Conservation (phyloP, 495 filamentous ascomycete species). For the Astrothelium macrocarpum region DNA sequence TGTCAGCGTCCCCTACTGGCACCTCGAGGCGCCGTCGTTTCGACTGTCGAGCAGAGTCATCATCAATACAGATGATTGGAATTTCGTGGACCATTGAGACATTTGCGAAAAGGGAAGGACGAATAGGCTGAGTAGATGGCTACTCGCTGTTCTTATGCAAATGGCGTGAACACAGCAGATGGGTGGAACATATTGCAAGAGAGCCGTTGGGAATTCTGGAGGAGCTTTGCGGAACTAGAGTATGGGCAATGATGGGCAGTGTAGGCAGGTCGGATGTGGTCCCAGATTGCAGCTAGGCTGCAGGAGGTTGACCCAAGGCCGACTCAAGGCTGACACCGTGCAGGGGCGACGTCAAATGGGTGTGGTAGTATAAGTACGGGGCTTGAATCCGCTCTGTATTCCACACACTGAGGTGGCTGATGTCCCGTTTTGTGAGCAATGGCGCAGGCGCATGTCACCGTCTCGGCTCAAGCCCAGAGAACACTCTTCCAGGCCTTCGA, state of each 20-base stretch:
- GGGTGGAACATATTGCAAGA: background rate
- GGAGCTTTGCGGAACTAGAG: no score
- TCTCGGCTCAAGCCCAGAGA: constrained; percentile 8
- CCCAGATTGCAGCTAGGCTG: background rate
- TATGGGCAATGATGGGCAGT: no score
- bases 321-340: background rate
- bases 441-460: background rate
- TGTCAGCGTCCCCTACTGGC: background rate
- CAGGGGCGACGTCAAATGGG: no score
- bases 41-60: background rate
- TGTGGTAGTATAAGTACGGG: no score
- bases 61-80: background rate
- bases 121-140: background rate
- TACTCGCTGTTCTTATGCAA: background rate
- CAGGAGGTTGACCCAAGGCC: background rate
- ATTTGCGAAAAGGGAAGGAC: background rate
- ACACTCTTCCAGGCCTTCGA: constrained; percentile 24
- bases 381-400: no score
- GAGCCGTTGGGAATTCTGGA: no score
- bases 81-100: background rate
- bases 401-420: no score
- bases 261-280: background rate
- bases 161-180: background rate
- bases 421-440: background rate
- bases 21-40: background rate